These are phyloP conservation scores for Fusarium sp. DNA, from an alignment of 2,329 filamentous ascomycete species.

Conservation along the genomic window DNA sequence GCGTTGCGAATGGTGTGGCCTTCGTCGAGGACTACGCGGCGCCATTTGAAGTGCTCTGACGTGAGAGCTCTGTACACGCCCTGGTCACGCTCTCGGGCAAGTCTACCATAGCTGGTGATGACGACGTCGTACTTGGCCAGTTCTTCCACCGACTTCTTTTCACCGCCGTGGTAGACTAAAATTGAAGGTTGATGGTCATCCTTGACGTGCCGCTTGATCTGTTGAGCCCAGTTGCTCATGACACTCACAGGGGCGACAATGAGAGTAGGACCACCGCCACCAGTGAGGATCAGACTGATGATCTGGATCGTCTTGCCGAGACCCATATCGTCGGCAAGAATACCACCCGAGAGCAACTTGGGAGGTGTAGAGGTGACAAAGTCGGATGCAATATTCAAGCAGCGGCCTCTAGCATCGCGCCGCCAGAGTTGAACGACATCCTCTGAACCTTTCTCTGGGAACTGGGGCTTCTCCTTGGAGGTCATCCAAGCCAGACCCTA, in stretches of 20 bases:
- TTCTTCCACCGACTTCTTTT: constrained; percentile 65
- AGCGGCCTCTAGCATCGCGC: constrained; percentile 57
- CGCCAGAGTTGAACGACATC: constrained; percentile 83
- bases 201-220: constrained; percentile 78
- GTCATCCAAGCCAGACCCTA: constrained; percentile 86
- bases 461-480: constrained; percentile 75
- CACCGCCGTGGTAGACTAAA: constrained; percentile 78
- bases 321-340: constrained; percentile 91
- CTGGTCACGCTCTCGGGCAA: constrained; percentile 71
- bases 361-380: constrained; percentile 70
- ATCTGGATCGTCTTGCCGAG: constrained; percentile 89
- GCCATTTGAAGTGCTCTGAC: constrained; percentile 68
- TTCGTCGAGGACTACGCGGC: constrained; percentile 83
- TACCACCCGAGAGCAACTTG: constrained; percentile 79
- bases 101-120: constrained; percentile 84
- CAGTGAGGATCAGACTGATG: constrained; percentile 78
- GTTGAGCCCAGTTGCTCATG: constrained; percentile 90
- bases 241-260: constrained; percentile 86
- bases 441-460: constrained; percentile 67
- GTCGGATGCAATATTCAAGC: constrained; percentile 70
- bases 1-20: constrained; percentile 86
- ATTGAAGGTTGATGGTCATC: constrained; percentile 71
- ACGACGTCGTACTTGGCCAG: constrained; percentile 78
- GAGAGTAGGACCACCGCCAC: constrained; percentile 71
- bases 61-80: constrained; percentile 55